Evolutionary conservation across 495 filamentous ascomycete genomes (phyloP), one percentile per base, ranked within the genome.

Genomic region (Penicillium bialowiezense): DNA sequence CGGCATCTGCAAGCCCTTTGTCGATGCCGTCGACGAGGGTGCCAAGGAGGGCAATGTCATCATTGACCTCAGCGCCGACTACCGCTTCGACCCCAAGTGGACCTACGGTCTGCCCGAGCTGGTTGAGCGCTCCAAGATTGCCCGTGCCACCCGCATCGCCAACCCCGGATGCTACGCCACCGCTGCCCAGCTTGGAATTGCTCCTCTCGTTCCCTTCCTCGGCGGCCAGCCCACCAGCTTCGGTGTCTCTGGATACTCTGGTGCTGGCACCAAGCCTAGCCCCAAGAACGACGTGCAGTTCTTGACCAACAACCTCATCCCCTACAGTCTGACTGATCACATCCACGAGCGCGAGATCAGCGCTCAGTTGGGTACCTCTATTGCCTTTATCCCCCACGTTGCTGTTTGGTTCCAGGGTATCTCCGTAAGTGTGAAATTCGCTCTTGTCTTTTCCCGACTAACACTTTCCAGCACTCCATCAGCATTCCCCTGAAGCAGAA

Each of bases 391-490:
- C 48, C 93, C 93, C 28, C 93, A 98, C 66, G 93, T 98, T 15
- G 91, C 91, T 14, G 82, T 87, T 19, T 97, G 93, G 93, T 98
- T 98, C 81, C 90, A 95, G 68, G 93, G 93, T 43, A 98, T 98
- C 58, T 86, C 84, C 52, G 72, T 75, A 70, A 54, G 72, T 67
- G 1, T 20, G n/a, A n/a, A n/a, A n/a, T 24, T 54, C 6, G 14
- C 7, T 19, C 20, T 41, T 17, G 37, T 12, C 26, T n/a, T n/a
- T n/a, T n/a, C n/a, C n/a, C n/a, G n/a, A 18, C 63, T 71, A 54
- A 69, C 51, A 24, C 28, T 33, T 13, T 3, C 2, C 36, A 81
- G 71, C 91, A 95, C 70, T 87, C 91, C 29, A 91, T 97, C 68
- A 88, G 79, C 67, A 89, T 97, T 32, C 93, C 93, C 13, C 77